A percentile compares a stretch with the other conserved stretches of the same genome.
Evolutionary conservation across 345 rosid species (phyloP).

Genomic region (Citrus sinensis): DVS_A1.0 CM039162.1:31077501-31078000

Average conservation of each 20-base stretch:
- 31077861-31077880: neutral
- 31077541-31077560: neutral
- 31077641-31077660: neutral
- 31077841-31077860: neutral
- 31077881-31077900: neutral
- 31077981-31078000: neutral
- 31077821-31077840: neutral
- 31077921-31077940: slow-evolving; percentile 3
- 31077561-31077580: neutral
- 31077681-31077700: neutral
- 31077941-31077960: neutral
- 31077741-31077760: neutral
- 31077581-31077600: neutral
- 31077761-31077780: neutral
- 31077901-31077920: neutral
- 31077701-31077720: neutral
- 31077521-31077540: neutral
- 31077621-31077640: neutral
- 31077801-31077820: neutral
- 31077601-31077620: neutral
- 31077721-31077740: neutral
- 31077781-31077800: neutral
- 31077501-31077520: neutral
- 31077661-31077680: neutral
- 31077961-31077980: neutral